phyloP scores from a whole-genome alignment of 2,329 filamentous ascomycete genomes.

The Grosmannia serpens region DNA sequence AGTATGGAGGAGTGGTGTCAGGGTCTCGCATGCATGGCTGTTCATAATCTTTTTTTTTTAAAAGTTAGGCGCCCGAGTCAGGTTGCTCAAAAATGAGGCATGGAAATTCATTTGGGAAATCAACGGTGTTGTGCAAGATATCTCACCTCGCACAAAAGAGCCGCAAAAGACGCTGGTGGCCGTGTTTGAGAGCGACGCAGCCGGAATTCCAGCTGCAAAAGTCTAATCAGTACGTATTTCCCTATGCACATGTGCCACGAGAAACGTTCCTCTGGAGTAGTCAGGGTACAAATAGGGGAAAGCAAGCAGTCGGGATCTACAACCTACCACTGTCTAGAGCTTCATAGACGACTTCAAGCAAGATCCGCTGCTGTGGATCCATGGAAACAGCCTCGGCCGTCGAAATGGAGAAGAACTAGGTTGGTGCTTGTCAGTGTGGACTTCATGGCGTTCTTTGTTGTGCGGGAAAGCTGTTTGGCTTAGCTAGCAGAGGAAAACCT shows the following conservation, averaged over 20 bases:
- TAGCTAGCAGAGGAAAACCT: conserved; percentile 12
- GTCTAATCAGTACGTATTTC: background rate
- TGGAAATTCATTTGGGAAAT: background rate
- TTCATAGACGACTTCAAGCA: conserved; percentile 39
- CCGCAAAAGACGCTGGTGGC: conserved; percentile 38
- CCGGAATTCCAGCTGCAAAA: conserved; percentile 28
- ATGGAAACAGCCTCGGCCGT: conserved; percentile 39
- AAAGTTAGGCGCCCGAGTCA: background rate
- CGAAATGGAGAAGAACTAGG: conserved; percentile 38
- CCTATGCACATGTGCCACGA: background rate
- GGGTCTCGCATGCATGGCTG: conserved; percentile 37
- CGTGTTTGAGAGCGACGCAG: conserved; percentile 30
- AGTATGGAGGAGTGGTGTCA: conserved; percentile 37
- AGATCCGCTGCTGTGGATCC: conserved; percentile 40
- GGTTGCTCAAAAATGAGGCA: background rate
- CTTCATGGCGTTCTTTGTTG: background rate
- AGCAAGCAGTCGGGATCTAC: background rate
- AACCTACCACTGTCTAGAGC: conserved; percentile 36
- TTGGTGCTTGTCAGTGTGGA: background rate
- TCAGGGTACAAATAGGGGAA: too few relatives aligned
- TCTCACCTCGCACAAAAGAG: conserved; percentile 36
- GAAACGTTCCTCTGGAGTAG: too few relatives aligned
- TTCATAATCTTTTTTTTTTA: conserved; percentile 32
- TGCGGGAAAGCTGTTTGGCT: background rate
- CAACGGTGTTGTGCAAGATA: conserved; percentile 3